These are phyloP conservation scores for Lactifluus piperatus DNA, from an alignment of 768 basidiomycete genomes.

Conservation along the genomic window DNA sequence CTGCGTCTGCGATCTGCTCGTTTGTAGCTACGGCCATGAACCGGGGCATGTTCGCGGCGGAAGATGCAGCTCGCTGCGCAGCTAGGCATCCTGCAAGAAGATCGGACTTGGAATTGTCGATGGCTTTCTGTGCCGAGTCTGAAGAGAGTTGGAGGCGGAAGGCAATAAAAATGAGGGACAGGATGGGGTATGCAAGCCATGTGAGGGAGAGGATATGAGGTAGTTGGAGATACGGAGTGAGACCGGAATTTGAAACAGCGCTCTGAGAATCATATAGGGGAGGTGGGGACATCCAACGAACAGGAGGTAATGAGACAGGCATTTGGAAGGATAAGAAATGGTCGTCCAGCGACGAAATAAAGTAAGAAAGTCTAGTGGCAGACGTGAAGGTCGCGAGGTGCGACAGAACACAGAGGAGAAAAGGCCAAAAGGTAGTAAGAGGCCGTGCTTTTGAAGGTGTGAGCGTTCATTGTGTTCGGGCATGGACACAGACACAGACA, in stretches of 20 bases:
- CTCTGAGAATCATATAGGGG: conserved; percentile 46
- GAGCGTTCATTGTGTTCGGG: background rate
- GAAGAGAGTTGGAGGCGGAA: conserved; percentile 75
- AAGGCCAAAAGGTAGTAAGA: background rate
- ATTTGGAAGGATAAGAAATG: conserved; percentile 15
- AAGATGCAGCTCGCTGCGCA: conserved; percentile 73
- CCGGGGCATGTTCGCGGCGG: conserved; percentile 81
- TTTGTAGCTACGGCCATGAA: conserved; percentile 83
- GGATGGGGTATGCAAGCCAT: conserved; percentile 86
- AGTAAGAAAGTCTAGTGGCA: background rate
- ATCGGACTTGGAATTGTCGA: conserved; percentile 61
- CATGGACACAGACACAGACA: background rate
- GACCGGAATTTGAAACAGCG: conserved; percentile 26
- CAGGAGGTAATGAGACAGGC: conserved; percentile 24
- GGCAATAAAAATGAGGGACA: conserved; percentile 82
- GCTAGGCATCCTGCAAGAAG: conserved; percentile 81
- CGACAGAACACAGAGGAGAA: conserved; percentile 9
- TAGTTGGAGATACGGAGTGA: conserved; percentile 79
- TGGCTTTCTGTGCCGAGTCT: conserved; percentile 54
- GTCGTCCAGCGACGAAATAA: conserved; percentile 21
- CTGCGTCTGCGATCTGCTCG: conserved; percentile 63
- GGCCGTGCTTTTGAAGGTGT: conserved; percentile 12
- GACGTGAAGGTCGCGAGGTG: conserved; percentile 7
- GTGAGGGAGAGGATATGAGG: conserved; percentile 77
- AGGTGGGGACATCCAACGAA: conserved; percentile 34